These are phyloP conservation scores for Cladophialophora carrionii DNA, from an alignment of 2,329 filamentous ascomycete genomes.

Conservation along the genomic window DNA sequence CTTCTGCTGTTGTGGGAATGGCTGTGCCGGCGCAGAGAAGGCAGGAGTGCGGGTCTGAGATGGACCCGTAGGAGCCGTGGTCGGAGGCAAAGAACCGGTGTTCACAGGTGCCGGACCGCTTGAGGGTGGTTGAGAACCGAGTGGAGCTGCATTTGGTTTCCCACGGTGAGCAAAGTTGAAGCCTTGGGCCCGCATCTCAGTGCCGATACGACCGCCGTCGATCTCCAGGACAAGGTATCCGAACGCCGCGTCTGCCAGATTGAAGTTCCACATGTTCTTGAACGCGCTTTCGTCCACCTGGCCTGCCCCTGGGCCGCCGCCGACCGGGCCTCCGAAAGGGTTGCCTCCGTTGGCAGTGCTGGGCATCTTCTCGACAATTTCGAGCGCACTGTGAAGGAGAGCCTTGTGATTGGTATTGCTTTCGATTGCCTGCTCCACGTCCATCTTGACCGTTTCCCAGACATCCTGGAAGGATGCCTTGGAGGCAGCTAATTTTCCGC, in stretches of 20 bases:
- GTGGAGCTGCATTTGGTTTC: constrained; percentile 32
- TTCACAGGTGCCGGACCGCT: constrained; percentile 11
- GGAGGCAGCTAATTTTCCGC: constrained; percentile 94
- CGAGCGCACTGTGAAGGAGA: constrained; percentile 84
- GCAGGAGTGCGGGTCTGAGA: constrained; percentile 46
- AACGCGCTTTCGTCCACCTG: constrained; percentile 98
- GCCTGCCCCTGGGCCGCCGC: constrained; percentile 71
- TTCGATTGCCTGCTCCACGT: constrained; percentile 91
- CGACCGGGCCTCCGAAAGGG: constrained; percentile 85
- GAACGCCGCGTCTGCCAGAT: constrained; percentile 91
- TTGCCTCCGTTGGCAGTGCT: constrained; percentile 92
- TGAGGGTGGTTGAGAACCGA: constrained; percentile 30
- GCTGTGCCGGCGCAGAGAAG: constrained; percentile 48
- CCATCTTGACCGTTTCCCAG: constrained; percentile 96
- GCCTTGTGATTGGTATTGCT: constrained; percentile 94
- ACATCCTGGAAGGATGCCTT: constrained; percentile 99
- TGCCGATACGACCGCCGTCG: constrained; percentile 92
- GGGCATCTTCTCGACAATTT: constrained; percentile 98
- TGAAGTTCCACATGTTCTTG: constrained; percentile 99
- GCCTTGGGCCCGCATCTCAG: constrained; percentile 96
- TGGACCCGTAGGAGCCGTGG: constrained; percentile 45
- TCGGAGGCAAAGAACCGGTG: constrained; percentile 27
- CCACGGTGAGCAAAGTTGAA: constrained; percentile 98
- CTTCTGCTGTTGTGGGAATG: constrained; percentile 43
- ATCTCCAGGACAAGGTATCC: constrained; percentile 94